Evolutionary conservation across 225 moss, liverwort and hornwort species (phyloP).

Genomic region (Bryoerythrophyllum caledonicum): DNA sequence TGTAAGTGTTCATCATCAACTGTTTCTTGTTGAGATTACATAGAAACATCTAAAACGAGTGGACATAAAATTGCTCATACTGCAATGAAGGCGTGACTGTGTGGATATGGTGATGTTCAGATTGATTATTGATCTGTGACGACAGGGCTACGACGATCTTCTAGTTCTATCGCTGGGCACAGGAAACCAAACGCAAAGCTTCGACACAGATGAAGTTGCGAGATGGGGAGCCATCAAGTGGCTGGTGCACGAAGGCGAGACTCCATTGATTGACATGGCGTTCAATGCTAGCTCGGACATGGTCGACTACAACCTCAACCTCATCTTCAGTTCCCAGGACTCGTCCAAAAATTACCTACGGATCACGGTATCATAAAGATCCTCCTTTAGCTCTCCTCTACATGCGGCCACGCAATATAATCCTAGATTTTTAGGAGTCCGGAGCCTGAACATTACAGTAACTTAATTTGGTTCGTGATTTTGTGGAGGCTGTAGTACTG

Average conservation of each 20-base stretch:
- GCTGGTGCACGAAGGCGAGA: conserved; percentile 44
- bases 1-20: conserved; percentile 7
- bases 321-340: conserved; percentile 56
- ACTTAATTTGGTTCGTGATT: neutral
- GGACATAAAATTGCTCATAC: neutral
- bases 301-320: conserved; percentile 66
- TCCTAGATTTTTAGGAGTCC: neutral
- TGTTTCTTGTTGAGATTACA: neutral
- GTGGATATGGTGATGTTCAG: neutral
- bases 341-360: conserved; percentile 62
- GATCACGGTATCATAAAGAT: conserved; percentile 40
- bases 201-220: conserved; percentile 39
- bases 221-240: conserved; percentile 59
- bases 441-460: neutral
- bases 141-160: conserved; percentile 51
- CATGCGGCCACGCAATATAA: no score
- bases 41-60: neutral
- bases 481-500: neutral
- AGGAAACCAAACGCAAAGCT: conserved; percentile 43
- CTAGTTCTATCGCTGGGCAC: conserved; percentile 63
- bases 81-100: neutral
- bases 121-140: neutral
- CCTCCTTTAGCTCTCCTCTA: no score
- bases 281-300: conserved; percentile 58
- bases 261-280: conserved; percentile 55